These are phyloP conservation scores for Teunomyces tritomae DNA, from an alignment of 805 yeast species.

Conservation along the genomic window DNA sequence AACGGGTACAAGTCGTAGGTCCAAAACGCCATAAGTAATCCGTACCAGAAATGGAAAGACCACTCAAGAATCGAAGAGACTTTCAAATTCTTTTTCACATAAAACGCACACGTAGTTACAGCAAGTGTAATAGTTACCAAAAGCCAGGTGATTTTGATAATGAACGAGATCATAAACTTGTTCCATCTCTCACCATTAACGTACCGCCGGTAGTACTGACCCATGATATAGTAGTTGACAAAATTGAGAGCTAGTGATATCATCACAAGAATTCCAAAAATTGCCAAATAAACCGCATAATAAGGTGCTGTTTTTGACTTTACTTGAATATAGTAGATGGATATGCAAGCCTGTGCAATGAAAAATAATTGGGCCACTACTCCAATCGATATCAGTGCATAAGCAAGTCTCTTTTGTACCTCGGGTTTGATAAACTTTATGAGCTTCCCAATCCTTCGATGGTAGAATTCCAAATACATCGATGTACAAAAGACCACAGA, in stretches of 20 bases:
- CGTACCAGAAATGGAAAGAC: slow-evolving; percentile 29
- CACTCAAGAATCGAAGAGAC: slow-evolving; percentile 23
- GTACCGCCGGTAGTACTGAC: slow-evolving; percentile 25
- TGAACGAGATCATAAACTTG: slow-evolving; percentile 26
- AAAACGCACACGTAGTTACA: slow-evolving; percentile 18
- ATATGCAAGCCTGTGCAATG: not conserved
- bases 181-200: slow-evolving; percentile 29
- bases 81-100: slow-evolving; percentile 15
- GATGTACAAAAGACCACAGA: slow-evolving; percentile 20
- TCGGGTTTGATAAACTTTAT: slow-evolving; percentile 25
- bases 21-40: slow-evolving; percentile 25
- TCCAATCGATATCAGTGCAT: slow-evolving; percentile 21
- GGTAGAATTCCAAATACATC: slow-evolving; percentile 26
- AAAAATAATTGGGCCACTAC: slow-evolving; percentile 5
- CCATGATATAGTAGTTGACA: slow-evolving; percentile 28
- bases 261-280: slow-evolving; percentile 23
- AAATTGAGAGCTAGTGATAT: slow-evolving; percentile 24
- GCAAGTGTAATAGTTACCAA: slow-evolving; percentile 20
- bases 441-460: slow-evolving; percentile 26
- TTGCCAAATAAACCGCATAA: not conserved
- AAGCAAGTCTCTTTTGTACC: slow-evolving; percentile 23
- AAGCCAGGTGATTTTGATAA: slow-evolving; percentile 24
- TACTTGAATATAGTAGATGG: not conserved
- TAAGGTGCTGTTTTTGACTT: not conserved
- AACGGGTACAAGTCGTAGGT: slow-evolving; percentile 28